Evolutionary conservation across 306 rosid genomes (phyloP), one percentile per base, ranked within the genome.

Genomic region (Chamaecrista fasciculata): DNA sequence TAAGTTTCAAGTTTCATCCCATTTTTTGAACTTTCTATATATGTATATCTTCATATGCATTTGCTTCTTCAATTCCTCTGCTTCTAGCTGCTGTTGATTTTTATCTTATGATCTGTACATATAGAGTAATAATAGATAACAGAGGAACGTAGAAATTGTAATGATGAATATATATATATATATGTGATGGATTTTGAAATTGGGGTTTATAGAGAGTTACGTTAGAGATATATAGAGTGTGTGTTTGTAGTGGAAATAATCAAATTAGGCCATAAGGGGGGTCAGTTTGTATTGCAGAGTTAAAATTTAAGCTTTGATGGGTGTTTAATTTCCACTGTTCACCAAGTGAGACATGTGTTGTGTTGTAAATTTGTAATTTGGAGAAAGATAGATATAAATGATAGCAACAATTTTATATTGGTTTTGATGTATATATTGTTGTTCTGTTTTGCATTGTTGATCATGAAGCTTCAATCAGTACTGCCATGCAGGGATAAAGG

Each of bases 291-390:
- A 72, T 68, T 62, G 48, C 50, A 40, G 24, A 48, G 29, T 15
- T 16, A 8, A n/a, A 15, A 25, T 51, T 62, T 42, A 61, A 67
- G 76, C 55, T 72, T 76, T 62, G 20, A 8, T 62, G 26, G 25
- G 59, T 31, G 50, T 15, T 18, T 29, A 29, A 29, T 29, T 50
- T 65, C 25, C 25, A 60, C 21, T 57, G 67, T 68, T 73, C 52
- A 33, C 75, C 28, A 23, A 49, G 67, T 53, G 62, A 69, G 75
- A 62, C 25, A 43, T 42, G 20, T 51, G 49, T 33, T 18, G 76
- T 70, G 74, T 26, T 36, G 62, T 71, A 14, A 62, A 62, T 75
- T 78, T 31, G 67, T 48, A 76, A 67, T 71, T 67, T 61, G 70
- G 58, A 67, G 76, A 55, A 39, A 58, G 44, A 43, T 46, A 58